Conservation (phyloP, 176 grass and related monocot genomes). For the Pontederia crassipes region DNA sequence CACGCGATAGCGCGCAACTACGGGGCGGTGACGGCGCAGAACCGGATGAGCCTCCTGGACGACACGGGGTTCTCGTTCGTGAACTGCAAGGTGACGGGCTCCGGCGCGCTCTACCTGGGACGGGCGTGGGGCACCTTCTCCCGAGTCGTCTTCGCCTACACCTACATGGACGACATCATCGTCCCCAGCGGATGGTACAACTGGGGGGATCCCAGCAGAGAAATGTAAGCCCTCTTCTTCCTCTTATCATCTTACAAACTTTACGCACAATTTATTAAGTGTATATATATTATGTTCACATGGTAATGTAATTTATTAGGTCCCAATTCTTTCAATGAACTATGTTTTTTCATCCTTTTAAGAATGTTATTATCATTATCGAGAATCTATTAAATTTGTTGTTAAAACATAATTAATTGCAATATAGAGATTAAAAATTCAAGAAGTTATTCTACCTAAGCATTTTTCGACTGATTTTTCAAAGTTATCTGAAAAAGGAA, state of each 20-base stretch:
- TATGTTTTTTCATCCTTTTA: no score
- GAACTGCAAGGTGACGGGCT: constrained; percentile 78
- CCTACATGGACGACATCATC: constrained; percentile 98
- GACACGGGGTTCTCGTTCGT: constrained; percentile 96
- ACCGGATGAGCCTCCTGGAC: constrained; percentile 62
- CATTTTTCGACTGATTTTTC: no score
- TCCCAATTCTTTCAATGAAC: no score
- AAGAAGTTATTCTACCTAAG: no score
- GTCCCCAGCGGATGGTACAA: constrained; percentile 80
- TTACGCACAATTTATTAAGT: no score
- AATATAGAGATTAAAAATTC: no score
- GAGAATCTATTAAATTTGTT: no score
- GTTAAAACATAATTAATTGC: no score
- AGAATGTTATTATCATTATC: no score
- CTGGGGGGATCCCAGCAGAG: constrained; percentile 73
- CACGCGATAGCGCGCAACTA: constrained; percentile 71
- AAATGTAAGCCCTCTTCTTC: constrained; percentile 35
- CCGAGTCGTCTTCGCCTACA: constrained; percentile 86
- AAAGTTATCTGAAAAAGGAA: no score
- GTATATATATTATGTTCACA: no score
- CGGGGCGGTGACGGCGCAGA: constrained; percentile 85
- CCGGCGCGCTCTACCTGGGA: constrained; percentile 80
- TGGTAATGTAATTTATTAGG: no score
- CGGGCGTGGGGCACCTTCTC: constrained; percentile 90
- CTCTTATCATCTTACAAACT: background rate